Percentiles rank a stretch among this genome's conserved stretches.
Conservation (phyloP, 805 yeast genomes). For the Kazachstania viticola region DNA sequence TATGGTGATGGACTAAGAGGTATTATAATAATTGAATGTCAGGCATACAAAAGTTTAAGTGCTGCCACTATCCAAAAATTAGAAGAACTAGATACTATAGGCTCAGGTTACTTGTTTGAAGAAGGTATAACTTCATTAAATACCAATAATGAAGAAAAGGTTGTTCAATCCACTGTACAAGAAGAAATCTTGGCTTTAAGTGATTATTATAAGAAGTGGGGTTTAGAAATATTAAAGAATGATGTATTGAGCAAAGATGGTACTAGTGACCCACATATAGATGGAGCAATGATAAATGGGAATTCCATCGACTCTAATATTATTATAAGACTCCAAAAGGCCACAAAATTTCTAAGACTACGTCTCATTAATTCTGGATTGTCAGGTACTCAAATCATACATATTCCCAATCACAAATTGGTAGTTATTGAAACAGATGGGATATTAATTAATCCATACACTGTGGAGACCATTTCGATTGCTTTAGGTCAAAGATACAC, state of each 20-base stretch:
- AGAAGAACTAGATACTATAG: not conserved
- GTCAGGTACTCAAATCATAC: conserved; percentile 45
- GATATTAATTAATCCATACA: conserved; percentile 37
- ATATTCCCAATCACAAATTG: conserved; percentile 41
- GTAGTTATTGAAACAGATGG: conserved; percentile 53
- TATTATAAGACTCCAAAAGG: conserved; percentile 30
- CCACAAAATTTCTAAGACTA: conserved; percentile 33
- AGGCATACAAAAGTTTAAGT: conserved; percentile 27
- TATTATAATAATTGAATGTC: conserved; percentile 43
- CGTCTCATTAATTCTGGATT: conserved; percentile 45
- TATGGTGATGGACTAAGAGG: conserved; percentile 43
- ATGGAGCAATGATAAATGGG: conserved; percentile 19
- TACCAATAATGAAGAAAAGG: conserved; percentile 8
- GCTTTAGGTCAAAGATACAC: conserved; percentile 75
- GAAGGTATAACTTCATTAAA: not conserved
- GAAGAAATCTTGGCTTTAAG: conserved; percentile 45
- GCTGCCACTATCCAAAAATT: conserved; percentile 3
- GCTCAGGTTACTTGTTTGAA: not conserved
- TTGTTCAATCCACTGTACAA: no score
- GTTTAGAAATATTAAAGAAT: conserved; percentile 29
- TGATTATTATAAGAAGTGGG: conserved; percentile 48
- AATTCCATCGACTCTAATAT: conserved; percentile 4
- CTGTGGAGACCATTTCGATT: conserved; percentile 36
- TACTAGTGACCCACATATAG: conserved; percentile 19
- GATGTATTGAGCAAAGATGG: conserved; percentile 12